Evolutionary conservation across 441 rosid genomes (phyloP).

Genomic region (Brassica balearica): DNA sequence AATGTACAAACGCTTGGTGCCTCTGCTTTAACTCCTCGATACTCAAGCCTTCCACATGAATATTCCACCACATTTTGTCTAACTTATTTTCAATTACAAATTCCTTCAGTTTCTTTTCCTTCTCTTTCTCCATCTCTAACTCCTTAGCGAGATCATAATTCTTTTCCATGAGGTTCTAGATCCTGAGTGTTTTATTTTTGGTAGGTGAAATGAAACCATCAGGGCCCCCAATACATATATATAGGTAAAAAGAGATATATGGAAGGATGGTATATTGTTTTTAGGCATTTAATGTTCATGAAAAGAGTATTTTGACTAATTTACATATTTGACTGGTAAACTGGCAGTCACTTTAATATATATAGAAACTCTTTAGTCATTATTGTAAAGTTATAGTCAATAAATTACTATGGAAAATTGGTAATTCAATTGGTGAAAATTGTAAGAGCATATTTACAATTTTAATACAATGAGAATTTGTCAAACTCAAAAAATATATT

Average conservation of each 20-base stretch:
- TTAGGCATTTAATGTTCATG: background rate
- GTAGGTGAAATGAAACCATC: background rate
- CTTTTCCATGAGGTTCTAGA: constrained; percentile 10
- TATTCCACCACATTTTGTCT: constrained; percentile 44
- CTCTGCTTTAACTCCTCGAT: background rate
- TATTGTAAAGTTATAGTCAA: background rate
- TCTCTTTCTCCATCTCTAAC: constrained; percentile 32
- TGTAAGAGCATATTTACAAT: background rate
- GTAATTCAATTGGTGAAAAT: background rate
- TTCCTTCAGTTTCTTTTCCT: background rate
- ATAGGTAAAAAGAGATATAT: no score
- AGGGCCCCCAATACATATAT: no score
- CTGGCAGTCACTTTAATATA: background rate
- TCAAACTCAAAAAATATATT: no score
- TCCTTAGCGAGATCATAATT: constrained; percentile 2
- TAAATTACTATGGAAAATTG: background rate
- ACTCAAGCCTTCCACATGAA: constrained; percentile 26
- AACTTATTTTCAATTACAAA: background rate
- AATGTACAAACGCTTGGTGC: background rate
- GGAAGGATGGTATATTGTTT: background rate
- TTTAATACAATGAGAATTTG: no score
- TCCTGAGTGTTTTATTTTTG: constrained; percentile 1
- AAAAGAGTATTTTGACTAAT: background rate
- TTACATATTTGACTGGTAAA: background rate
- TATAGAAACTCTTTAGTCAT: background rate